phyloP scores from a whole-genome alignment of 2,329 filamentous ascomycete genomes.

The Trichoderma sp. region DNA sequence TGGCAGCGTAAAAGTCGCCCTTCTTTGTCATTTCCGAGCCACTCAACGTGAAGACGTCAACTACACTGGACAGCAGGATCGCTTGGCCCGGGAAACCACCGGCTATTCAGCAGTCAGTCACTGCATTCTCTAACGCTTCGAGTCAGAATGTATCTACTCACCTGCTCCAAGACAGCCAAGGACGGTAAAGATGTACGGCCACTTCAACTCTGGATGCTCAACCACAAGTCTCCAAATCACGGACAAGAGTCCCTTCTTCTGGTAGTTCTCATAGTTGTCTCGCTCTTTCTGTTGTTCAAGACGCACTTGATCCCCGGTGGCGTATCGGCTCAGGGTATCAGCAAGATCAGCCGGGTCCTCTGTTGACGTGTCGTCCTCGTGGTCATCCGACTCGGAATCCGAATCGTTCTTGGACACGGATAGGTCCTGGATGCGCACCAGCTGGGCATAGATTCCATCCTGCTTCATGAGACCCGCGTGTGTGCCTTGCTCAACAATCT shows the following conservation, averaged over 20 bases:
- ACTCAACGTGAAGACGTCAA: slow-evolving; percentile 46
- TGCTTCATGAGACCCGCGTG: slow-evolving; percentile 56
- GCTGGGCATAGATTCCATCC: slow-evolving; percentile 52
- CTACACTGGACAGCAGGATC: slow-evolving; percentile 46
- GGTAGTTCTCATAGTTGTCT: slow-evolving; percentile 39
- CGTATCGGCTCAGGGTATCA: slow-evolving; percentile 40
- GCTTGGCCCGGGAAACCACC: slow-evolving; percentile 49
- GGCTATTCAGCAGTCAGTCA: slow-evolving; percentile 31
- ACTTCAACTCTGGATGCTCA: slow-evolving; percentile 43
- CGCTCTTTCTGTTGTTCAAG: slow-evolving; percentile 43
- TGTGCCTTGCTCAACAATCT: slow-evolving; percentile 59
- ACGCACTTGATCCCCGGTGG: slow-evolving; percentile 37
- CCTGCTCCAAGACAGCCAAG: slow-evolving; percentile 37
- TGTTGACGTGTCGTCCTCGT: slow-evolving; percentile 31
- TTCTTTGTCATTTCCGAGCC: slow-evolving; percentile 39
- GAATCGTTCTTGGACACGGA: slow-evolving; percentile 34
- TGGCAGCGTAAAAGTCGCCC: slow-evolving; percentile 57
- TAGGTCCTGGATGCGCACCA: slow-evolving; percentile 51
- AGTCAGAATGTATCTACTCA: slow-evolving; percentile 25
- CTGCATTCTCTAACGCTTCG: too few relatives aligned
- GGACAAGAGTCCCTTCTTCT: slow-evolving; percentile 39
- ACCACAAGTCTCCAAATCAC: slow-evolving; percentile 42
- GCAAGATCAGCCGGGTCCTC: slow-evolving; percentile 32
- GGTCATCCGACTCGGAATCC: slow-evolving; percentile 33
- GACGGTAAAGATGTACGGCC: slow-evolving; percentile 42